Evolutionary conservation across 768 basidiomycete species (phyloP), one percentile per base, ranked within the genome.

Genomic region (Lactarius hatsudake): DNA sequence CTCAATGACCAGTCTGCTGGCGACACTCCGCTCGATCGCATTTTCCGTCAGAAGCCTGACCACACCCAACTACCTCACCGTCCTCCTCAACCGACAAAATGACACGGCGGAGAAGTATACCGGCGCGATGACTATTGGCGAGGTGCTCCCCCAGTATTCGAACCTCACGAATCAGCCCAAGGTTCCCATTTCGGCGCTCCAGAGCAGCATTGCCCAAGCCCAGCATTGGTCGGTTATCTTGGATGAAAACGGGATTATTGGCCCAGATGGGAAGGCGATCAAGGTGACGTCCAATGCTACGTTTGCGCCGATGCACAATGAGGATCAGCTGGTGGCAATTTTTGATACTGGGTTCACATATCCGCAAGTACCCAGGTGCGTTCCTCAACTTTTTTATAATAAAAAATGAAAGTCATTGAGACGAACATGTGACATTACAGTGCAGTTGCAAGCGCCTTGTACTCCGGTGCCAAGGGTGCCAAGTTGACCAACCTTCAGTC

Each of bases 291-390:
- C 51, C 18, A 63, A 86, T 63, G 77, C 83, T n/a, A 88, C 89
- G 4, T 84, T 87, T 67, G 90, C 88, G 1, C 88, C 88, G 12
- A 81, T 80, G 63, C 87, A 88, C n/a, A 87, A 88, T 0, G 74
- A 78, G 56, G 82, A 83, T 54, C 86, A 86, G 70, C 77, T 84
- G 10, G 87, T 86, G 3, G 84, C 83, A 5, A 79, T 91, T 4
- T 77, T 91, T 34, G 90, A 91, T 72, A 86, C 87, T 7, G 90
- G 90, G 0, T 90, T 88, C 72, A 81, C 87, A 0, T 77, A 89
- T 4, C 83, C 87, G 15, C 88, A 90, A 73, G 79, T 89, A 40
- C 80, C 86, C 56, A 59, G 76, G 84, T 84, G 73, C 45, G 59
- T 62, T 13, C n/a, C 34, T 13, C 40, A 20, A 1, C 5, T 1